Conservation (phyloP, 495 filamentous ascomycete genomes). For the Talaromyces thailandensis region DNA sequence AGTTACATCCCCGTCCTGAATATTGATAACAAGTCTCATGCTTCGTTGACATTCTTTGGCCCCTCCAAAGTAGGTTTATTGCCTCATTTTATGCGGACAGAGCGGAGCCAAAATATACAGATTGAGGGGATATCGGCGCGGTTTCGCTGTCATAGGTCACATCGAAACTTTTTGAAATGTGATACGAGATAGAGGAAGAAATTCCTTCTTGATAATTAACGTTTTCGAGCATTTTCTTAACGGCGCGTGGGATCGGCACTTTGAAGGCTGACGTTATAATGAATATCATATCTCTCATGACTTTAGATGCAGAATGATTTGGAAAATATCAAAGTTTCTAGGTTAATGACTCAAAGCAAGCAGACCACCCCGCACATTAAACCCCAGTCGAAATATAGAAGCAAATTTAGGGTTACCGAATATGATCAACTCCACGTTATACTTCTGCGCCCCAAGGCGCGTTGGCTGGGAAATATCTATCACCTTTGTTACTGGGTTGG, state of each 20-base stretch:
- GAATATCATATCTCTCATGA: neutral
- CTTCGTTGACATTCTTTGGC: too few relatives aligned
- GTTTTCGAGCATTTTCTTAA: neutral
- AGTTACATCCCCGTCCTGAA: too few relatives aligned
- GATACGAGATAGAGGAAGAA: neutral
- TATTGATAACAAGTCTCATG: too few relatives aligned
- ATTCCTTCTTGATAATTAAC: neutral
- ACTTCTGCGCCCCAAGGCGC: constrained; percentile 13
- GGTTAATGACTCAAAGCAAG: neutral
- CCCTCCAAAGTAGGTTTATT: neutral
- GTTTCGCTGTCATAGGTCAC: neutral
- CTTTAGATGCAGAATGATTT: neutral
- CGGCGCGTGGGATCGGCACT: neutral
- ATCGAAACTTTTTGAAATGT: neutral
- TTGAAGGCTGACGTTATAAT: neutral
- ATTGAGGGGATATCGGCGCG: neutral
- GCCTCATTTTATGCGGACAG: neutral
- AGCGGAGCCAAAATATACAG: neutral
- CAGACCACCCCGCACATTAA: too few relatives aligned
- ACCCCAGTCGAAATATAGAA: too few relatives aligned
- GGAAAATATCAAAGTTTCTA: neutral
- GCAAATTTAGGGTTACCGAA: too few relatives aligned
- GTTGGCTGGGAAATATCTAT: constrained; percentile 6
- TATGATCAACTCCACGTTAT: neutral
- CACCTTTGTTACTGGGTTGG: constrained; percentile 13